Conservation (phyloP, 345 rosid genomes). For the sweet orange (Citrus sinensis) region DNA sequence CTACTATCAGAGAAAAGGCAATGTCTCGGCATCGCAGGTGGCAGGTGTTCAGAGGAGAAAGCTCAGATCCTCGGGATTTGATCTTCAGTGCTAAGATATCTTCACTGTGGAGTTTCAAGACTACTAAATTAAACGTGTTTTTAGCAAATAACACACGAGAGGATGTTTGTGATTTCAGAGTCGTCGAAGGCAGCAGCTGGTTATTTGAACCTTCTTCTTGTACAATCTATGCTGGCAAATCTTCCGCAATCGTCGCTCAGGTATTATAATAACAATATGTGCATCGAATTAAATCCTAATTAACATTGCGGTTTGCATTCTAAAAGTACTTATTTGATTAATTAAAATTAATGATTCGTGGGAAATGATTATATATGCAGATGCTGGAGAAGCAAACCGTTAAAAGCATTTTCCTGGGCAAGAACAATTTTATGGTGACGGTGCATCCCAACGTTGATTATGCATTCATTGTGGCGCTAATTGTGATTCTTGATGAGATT, state of each 20-base stretch:
- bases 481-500: constrained; percentile 14
- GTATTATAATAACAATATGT: neutral
- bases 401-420: constrained; percentile 5
- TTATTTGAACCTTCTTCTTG: constrained; percentile 7
- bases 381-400: constrained; percentile 18
- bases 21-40: constrained; percentile 21
- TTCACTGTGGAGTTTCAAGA: neutral
- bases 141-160: constrained; percentile 16
- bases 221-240: constrained; percentile 11
- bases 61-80: constrained; percentile 13
- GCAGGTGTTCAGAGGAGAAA: constrained; percentile 25
- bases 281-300: too few species aligned
- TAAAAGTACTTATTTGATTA: neutral
- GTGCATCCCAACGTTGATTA: constrained; percentile 23
- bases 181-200: constrained; percentile 21
- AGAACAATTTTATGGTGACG: constrained; percentile 27
- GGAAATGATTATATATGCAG: neutral
- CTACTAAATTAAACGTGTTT: constrained; percentile 5
- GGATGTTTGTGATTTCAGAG: constrained; percentile 15
- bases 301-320: too few species aligned
- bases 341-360: neutral
- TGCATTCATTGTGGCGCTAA: constrained; percentile 24
- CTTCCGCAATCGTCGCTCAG: constrained; percentile 16
- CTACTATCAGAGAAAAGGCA: constrained; percentile 32
- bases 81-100: constrained; percentile 18